Evolutionary conservation across 495 filamentous ascomycete genomes (phyloP), one percentile per base, ranked within the genome.

Genomic region (Penicillium cosmopolitanum): DNA sequence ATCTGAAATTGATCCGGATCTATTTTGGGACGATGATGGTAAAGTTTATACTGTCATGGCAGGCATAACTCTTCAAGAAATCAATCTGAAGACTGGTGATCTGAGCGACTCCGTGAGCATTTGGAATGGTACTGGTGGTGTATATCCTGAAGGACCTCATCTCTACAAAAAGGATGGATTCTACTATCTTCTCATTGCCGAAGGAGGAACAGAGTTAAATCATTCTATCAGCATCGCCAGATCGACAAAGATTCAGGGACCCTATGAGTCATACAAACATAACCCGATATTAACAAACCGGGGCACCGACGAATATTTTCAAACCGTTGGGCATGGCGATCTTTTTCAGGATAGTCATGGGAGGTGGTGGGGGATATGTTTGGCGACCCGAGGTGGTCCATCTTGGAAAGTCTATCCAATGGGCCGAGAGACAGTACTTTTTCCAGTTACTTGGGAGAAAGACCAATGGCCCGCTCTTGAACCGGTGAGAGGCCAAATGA

Each of bases 101-200:
- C 65, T 11, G 65, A 63, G 5, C 2, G 51, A 51, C 13, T 11
- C 56, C 38, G 80, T 74, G 51, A 83, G 78, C 57, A 77, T 88
- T 50, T 87, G 82, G 69, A 58, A 63, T 9, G 85, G 85, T 16
- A 85, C 80, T 18, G 82, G 82, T 0, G 67, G 80, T 34, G 77
- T 73, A 73, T 85, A 44, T 13, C 81, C 84, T 6, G 87, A 89
- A 65, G 87, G 81, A 1, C 85, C 86, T 11, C 86, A 88, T 66
- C 67, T 87, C 11, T 84, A 83, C 63, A 81, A 80, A 71, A 73
- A 77, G 47, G 79, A 83, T 63, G 80, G 76, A 11, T 85, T 70
- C 62, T 87, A 85, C 64, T 86, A 85, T 61, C 75, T 87, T 4
- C 60, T 82, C 13, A 85, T 82, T 25, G 84, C 82, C 3, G 86